A percentile compares a stretch with the other conserved stretches of the same genome.
These are phyloP conservation scores for Aspergillus haitiensis DNA, from an alignment of 495 filamentous ascomycete genomes.

Conservation along the genomic window DNA sequence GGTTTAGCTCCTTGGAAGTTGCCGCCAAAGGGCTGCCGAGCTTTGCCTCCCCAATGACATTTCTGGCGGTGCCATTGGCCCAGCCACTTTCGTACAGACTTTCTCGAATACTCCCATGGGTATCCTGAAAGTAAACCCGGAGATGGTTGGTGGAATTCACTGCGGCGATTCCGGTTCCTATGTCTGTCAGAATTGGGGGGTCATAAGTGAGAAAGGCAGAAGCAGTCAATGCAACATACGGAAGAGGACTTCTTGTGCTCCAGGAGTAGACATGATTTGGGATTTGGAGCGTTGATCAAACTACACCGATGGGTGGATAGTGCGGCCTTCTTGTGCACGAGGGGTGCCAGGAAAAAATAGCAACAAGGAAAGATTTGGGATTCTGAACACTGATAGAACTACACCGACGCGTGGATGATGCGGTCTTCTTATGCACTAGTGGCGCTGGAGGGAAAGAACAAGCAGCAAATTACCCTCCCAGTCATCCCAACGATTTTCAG, in stretches of 20 bases:
- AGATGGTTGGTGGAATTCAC: conserved; percentile 18
- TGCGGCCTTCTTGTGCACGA: too few species aligned
- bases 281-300: neutral
- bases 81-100: conserved; percentile 15
- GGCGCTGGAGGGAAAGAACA: too few species aligned
- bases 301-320: too few species aligned
- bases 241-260: neutral
- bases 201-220: neutral
- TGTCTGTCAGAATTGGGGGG: neutral
- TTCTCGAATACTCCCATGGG: conserved; percentile 18
- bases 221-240: neutral
- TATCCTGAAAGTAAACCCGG: conserved; percentile 24
- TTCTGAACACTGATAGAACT: too few species aligned
- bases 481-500: too few species aligned
- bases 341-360: too few species aligned
- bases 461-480: too few species aligned
- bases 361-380: too few species aligned
- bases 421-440: too few species aligned
- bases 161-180: conserved; percentile 21
- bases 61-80: conserved; percentile 19
- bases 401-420: too few species aligned
- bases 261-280: neutral
- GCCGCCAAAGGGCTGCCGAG: conserved; percentile 16
- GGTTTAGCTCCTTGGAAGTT: conserved; percentile 11
- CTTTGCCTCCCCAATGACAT: conserved; percentile 16